These are phyloP conservation scores for Lecanosticta acicola DNA, from an alignment of 2,329 filamentous ascomycete species.

Conservation along the genomic window DNA sequence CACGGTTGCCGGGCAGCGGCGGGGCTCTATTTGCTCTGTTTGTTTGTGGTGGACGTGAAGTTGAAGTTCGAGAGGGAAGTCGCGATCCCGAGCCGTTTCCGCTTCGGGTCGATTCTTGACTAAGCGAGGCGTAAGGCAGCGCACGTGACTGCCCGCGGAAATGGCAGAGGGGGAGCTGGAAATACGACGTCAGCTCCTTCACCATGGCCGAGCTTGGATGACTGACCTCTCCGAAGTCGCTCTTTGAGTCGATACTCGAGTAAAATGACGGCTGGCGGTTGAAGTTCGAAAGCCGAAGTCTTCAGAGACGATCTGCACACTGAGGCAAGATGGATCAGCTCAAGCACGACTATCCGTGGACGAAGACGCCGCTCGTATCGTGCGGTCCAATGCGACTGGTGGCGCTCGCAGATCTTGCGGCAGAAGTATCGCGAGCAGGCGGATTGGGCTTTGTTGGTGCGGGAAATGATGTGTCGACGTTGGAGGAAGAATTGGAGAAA, in stretches of 20 bases:
- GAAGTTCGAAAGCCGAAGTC: neutral
- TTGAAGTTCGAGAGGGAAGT: constrained; percentile 2
- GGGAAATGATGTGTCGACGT: constrained; percentile 37
- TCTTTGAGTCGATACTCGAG: neutral
- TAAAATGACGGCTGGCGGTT: neutral
- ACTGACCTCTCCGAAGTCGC: constrained; percentile 9
- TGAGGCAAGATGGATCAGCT: constrained; percentile 17
- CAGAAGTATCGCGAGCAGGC: constrained; percentile 53
- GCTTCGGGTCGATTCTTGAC: neutral
- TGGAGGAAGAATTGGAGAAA: constrained; percentile 30
- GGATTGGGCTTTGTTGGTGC: constrained; percentile 45
- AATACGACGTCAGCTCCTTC: constrained; percentile 1
- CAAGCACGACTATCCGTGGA: constrained; percentile 53
- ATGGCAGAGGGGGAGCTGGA: constrained; percentile 2
- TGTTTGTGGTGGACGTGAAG: neutral
- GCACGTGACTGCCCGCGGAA: constrained; percentile 3
- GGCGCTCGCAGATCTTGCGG: constrained; percentile 50
- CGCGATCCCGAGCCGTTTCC: neutral
- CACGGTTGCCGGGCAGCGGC: neutral
- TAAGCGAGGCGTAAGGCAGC: neutral
- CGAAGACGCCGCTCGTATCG: constrained; percentile 51
- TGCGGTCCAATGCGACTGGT: constrained; percentile 66
- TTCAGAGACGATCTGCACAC: neutral
- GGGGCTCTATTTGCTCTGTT: too few species aligned
- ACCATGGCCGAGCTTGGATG: neutral